A percentile compares a stretch with the other conserved stretches of the same genome.
Evolutionary conservation across 371 early-diverging fungal genomes (phyloP).

Genomic region (Basidiobolus meristosporus): DNA sequence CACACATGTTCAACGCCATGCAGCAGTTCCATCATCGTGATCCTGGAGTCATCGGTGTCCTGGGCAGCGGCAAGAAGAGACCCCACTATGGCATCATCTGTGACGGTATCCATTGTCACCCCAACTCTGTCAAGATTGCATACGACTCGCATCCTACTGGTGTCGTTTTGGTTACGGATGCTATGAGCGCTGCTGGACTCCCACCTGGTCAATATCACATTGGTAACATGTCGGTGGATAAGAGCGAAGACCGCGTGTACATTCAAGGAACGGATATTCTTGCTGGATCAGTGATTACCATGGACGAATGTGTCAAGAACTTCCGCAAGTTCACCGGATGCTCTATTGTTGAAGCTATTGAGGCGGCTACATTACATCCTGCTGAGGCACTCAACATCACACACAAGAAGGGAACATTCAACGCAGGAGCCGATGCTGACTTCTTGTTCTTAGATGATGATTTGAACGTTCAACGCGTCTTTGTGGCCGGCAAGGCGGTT

Average conservation of each 20-base stretch:
- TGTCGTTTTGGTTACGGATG: constrained; percentile 56
- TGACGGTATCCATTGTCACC: constrained; percentile 62
- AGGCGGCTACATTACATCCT: constrained; percentile 70
- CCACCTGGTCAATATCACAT: constrained; percentile 55
- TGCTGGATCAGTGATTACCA: constrained; percentile 51
- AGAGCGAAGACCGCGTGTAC: constrained; percentile 40
- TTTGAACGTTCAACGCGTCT: constrained; percentile 38
- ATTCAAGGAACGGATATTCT: constrained; percentile 59
- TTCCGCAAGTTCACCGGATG: constrained; percentile 65
- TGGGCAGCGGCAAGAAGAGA: constrained; percentile 29
- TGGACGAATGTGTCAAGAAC: constrained; percentile 58
- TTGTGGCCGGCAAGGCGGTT: constrained; percentile 58
- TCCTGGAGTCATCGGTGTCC: constrained; percentile 52
- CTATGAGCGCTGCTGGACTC: constrained; percentile 55
- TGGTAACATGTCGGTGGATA: constrained; percentile 35
- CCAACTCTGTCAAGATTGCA: constrained; percentile 61
- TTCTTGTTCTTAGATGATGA: constrained; percentile 54
- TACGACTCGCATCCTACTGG: constrained; percentile 56
- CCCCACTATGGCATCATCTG: constrained; percentile 64
- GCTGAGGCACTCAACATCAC: constrained; percentile 55
- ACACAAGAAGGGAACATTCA: constrained; percentile 49
- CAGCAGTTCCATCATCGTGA: constrained; percentile 68
- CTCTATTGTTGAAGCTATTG: constrained; percentile 57
- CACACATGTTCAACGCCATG: constrained; percentile 76
- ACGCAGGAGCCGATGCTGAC: constrained; percentile 64